These are phyloP conservation scores for Umbellularia californica DNA, from an alignment of 164 flowering plant species.

Conservation along the genomic window DNA sequence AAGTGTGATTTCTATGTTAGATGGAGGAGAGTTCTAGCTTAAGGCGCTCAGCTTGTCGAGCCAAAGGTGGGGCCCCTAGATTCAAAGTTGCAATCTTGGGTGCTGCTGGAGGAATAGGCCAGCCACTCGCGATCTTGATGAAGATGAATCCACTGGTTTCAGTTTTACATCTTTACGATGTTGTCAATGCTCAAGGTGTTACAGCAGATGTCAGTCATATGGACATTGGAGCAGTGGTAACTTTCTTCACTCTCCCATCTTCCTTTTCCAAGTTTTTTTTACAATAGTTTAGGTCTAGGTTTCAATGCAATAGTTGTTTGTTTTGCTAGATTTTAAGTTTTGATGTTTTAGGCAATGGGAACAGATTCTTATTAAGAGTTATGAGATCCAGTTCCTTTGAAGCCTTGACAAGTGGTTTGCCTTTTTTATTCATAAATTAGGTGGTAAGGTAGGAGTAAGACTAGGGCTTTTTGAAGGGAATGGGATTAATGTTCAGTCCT, in stretches of 20 bases:
- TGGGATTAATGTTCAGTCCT: too few species aligned
- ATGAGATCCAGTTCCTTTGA: too few species aligned
- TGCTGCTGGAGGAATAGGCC: slow-evolving; percentile 98
- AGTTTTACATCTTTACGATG: slow-evolving; percentile 91
- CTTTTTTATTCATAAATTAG: too few species aligned
- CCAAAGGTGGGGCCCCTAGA: slow-evolving; percentile 89
- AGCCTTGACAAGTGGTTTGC: too few species aligned
- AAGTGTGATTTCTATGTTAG: not conserved
- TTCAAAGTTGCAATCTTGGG: slow-evolving; percentile 92
- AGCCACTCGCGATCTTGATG: slow-evolving; percentile 88
- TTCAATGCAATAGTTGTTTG: not conserved
- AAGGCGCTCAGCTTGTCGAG: slow-evolving; percentile 58
- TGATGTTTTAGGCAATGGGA: slow-evolving; percentile 40
- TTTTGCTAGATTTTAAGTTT: not conserved
- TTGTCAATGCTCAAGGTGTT: slow-evolving; percentile 88
- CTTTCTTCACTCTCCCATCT: not conserved
- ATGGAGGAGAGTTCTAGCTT: slow-evolving; percentile 49
- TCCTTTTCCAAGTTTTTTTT: not conserved
- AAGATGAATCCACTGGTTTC: slow-evolving; percentile 96
- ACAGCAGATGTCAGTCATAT: slow-evolving; percentile 96
- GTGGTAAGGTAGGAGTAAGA: too few species aligned
- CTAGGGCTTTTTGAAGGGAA: too few species aligned
- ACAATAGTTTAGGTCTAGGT: not conserved
- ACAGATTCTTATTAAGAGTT: too few species aligned
- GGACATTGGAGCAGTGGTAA: slow-evolving; percentile 97